Conservation (phyloP, 108 stramenopile species). For the Parmales sp. region DNA sequence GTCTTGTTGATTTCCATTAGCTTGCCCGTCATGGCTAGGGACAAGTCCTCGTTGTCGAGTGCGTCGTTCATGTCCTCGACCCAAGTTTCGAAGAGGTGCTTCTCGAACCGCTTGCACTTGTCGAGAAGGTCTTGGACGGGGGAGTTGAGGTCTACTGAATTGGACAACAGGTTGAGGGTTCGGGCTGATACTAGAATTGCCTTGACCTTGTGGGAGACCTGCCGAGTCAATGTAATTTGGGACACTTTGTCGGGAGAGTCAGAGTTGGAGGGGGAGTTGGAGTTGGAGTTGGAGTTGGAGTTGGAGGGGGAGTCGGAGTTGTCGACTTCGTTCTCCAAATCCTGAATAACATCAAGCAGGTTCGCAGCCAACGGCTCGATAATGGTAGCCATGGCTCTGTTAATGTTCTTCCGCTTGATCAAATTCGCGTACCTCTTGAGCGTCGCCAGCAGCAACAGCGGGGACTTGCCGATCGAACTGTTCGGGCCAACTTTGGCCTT, state of each 20-base stretch:
- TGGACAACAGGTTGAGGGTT: background rate
- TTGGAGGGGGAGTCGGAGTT: no score
- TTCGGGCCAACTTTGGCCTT: conserved; percentile 8
- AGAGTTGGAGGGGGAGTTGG: no score
- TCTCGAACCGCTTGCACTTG: conserved; percentile 13
- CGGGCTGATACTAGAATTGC: background rate
- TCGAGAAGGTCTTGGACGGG: background rate
- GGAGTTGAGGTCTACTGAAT: background rate
- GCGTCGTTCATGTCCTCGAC: background rate
- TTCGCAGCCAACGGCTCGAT: conserved; percentile 11
- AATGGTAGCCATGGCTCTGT: conserved; percentile 13
- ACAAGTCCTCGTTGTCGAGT: conserved; percentile 8
- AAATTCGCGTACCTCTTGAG: background rate
- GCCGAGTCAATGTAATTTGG: background rate
- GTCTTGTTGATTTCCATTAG: conserved; percentile 26
- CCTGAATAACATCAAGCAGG: background rate
- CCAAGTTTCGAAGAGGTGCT: conserved; percentile 17
- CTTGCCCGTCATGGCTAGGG: conserved; percentile 12
- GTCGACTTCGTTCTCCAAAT: conserved; percentile 10
- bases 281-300: no score
- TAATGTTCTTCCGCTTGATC: conserved; percentile 12
- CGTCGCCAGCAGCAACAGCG: background rate
- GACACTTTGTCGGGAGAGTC: background rate
- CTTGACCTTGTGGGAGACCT: background rate
- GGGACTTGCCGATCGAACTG: background rate